A percentile compares a stretch with the other conserved stretches of the same genome.
Conservation (phyloP, 2,329 filamentous ascomycete species). For the Penicillium verrucosum region DNA sequence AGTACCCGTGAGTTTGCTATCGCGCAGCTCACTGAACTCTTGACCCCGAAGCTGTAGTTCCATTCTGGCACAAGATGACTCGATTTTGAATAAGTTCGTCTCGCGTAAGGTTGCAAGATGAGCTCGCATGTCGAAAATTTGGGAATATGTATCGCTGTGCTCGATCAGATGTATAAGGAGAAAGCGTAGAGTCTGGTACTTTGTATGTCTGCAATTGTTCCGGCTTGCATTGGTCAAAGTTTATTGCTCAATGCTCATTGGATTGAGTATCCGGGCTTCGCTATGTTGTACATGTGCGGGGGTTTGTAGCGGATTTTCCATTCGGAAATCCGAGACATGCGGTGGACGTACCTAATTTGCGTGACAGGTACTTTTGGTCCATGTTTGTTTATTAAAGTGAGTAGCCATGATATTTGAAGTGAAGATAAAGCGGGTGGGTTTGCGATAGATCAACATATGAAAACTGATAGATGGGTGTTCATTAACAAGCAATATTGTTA, state of each 20-base stretch:
- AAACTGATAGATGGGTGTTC: not conserved
- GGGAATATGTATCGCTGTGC: not conserved
- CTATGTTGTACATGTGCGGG: not conserved
- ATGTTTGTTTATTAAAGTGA: not conserved
- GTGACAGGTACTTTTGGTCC: not conserved
- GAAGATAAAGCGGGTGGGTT: not conserved
- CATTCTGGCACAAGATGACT: not conserved
- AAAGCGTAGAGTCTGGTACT: not conserved
- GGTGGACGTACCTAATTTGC: too few relatives aligned
- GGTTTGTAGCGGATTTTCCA: not conserved
- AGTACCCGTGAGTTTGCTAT: not conserved
- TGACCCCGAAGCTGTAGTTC: too few relatives aligned
- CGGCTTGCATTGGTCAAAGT: not conserved
- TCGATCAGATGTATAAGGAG: not conserved
- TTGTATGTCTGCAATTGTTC: not conserved
- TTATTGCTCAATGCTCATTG: not conserved
- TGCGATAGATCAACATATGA: not conserved
- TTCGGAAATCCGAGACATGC: not conserved
- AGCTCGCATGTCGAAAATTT: too few relatives aligned
- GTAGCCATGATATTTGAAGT: not conserved
- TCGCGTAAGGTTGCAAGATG: not conserved
- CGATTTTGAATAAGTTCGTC: not conserved
- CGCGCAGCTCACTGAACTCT: not conserved
- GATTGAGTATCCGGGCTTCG: not conserved
- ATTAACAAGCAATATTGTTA: not conserved